Conservation (phyloP, 139 green algal genomes). For the Chlamydomonas applanata region DNA sequence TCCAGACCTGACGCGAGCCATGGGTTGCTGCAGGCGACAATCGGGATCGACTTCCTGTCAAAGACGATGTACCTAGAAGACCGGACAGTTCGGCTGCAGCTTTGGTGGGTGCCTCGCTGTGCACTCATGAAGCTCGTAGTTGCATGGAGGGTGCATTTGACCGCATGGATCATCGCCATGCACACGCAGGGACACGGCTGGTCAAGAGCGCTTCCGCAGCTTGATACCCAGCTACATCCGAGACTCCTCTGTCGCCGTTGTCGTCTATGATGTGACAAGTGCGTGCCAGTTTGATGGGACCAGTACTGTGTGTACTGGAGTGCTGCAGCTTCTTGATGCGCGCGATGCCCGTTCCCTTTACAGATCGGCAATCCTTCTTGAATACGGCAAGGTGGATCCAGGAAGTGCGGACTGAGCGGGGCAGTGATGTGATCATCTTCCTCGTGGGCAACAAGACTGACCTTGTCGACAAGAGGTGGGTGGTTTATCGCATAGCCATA, state of each 20-base stretch:
- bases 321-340: background rate
- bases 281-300: conserved; percentile 3
- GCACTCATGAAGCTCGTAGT: background rate
- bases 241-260: conserved; percentile 95
- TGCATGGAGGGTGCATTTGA: conserved; percentile 5
- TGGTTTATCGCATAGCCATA: background rate
- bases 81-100: conserved; percentile 94
- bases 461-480: conserved; percentile 89
- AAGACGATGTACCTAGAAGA: conserved; percentile 99
- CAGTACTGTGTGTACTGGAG: background rate
- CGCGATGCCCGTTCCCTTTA: background rate
- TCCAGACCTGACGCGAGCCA: background rate
- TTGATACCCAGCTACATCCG: conserved; percentile 98
- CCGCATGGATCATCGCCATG: background rate
- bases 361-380: conserved; percentile 92
- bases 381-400: conserved; percentile 97
- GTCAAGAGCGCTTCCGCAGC: conserved; percentile 95
- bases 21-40: conserved; percentile 85
- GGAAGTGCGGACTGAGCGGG: conserved; percentile 94
- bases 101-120: conserved; percentile 93
- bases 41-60: conserved; percentile 99
- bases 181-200: conserved; percentile 90
- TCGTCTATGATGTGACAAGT: conserved; percentile 99
- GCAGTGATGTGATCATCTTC: conserved; percentile 97
- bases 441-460: conserved; percentile 99